A percentile compares a stretch with the other conserved stretches of the same genome.
These are phyloP conservation scores for Exophiala sp. DNA, from an alignment of 2,329 filamentous ascomycete species.

Conservation along the genomic window DNA sequence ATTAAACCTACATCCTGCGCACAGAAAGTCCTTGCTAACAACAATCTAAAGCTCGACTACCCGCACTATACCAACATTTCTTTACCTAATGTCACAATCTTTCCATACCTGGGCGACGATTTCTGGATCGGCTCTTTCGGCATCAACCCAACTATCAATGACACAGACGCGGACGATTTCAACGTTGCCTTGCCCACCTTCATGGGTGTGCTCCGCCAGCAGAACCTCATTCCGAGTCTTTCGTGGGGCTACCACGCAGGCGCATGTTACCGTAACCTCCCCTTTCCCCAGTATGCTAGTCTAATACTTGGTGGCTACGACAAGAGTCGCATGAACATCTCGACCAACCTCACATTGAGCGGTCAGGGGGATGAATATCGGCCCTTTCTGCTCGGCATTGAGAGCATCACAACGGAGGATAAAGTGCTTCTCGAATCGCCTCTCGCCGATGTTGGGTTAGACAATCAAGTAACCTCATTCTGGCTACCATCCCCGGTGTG, in stretches of 20 bases:
- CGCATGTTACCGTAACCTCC: neutral
- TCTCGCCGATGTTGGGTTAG: neutral
- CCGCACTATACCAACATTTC: no score
- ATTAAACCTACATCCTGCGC: no score
- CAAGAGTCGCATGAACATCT: neutral
- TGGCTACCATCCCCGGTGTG: neutral
- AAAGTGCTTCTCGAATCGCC: neutral
- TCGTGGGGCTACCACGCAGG: conserved; percentile 2
- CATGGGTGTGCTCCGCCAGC: conserved; percentile 1
- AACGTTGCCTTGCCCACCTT: conserved; percentile 5
- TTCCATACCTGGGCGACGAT: no score
- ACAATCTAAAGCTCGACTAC: no score
- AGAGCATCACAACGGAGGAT: neutral
- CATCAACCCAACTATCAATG: no score
- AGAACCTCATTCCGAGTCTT: neutral
- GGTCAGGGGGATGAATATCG: neutral
- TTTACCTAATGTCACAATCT: no score
- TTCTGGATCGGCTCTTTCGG: no score
- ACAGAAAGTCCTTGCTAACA: no score
- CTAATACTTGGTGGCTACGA: conserved; percentile 7
- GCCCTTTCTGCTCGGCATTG: conserved; percentile 1
- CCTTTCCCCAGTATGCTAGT: neutral
- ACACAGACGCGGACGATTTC: neutral
- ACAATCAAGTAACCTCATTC: neutral
- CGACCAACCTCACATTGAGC: neutral